phyloP scores from a whole-genome alignment of 495 filamentous ascomycete genomes.

The Penicillium nucicola region DNA sequence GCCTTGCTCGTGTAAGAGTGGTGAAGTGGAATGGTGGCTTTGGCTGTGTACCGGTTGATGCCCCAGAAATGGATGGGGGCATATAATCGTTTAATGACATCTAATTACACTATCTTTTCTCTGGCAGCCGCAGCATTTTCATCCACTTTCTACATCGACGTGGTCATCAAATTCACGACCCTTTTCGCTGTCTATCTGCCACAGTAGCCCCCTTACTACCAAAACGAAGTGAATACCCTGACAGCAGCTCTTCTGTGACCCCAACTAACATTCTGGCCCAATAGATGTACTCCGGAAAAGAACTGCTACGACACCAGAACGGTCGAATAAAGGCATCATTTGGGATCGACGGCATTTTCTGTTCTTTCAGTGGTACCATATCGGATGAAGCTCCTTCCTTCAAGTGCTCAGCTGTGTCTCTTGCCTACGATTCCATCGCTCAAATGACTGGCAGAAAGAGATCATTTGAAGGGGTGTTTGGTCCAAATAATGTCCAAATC shows the following conservation, averaged over 20 bases:
- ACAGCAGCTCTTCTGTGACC: slow-evolving; percentile 7
- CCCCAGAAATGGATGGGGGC: too few relatives aligned
- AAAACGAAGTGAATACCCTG: too few relatives aligned
- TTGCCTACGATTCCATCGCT: slow-evolving; percentile 1
- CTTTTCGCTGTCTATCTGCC: too few relatives aligned
- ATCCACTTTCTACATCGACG: too few relatives aligned
- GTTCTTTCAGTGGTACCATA: slow-evolving; percentile 4
- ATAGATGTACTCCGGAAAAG: slow-evolving; percentile 3
- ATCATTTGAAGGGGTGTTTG: slow-evolving; percentile 1
- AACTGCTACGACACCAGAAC: background rate
- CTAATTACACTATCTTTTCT: too few relatives aligned
- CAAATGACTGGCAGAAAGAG: slow-evolving; percentile 1
- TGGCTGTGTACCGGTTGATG: too few relatives aligned
- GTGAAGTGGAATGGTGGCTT: too few relatives aligned
- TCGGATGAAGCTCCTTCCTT: background rate
- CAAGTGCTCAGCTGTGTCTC: slow-evolving; percentile 2
- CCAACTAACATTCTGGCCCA: background rate
- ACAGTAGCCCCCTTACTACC: too few relatives aligned
- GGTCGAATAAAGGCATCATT: slow-evolving; percentile 3
- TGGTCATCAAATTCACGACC: too few relatives aligned
- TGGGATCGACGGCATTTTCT: slow-evolving; percentile 1
- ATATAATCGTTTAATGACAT: too few relatives aligned
- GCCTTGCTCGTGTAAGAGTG: too few relatives aligned
- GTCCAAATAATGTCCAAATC: slow-evolving; percentile 2
- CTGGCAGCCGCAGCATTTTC: too few relatives aligned